Percentiles rank a stretch among this genome's conserved stretches.
These are phyloP conservation scores for Lathyrus aphaca DNA, from an alignment of 306 rosid species.

Conservation along the genomic window DNA sequence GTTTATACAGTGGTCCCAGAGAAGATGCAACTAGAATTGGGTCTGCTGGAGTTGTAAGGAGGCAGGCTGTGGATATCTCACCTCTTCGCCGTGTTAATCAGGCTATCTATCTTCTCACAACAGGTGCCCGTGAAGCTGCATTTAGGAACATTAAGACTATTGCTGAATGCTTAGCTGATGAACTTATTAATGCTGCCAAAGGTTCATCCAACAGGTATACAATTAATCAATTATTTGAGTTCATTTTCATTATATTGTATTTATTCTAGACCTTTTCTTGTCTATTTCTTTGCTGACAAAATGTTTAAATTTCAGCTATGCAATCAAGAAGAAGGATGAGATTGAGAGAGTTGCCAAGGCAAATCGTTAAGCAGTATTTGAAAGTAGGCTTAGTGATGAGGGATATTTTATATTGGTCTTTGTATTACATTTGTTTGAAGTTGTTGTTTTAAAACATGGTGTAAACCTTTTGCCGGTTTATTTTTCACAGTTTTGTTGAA, in stretches of 20 bases:
- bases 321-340: conserved; percentile 41
- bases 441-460: conserved; percentile 10
- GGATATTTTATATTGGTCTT: conserved; percentile 8
- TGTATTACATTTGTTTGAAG: neutral
- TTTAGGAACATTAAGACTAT: conserved; percentile 68
- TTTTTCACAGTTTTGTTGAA: neutral
- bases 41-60: conserved; percentile 71
- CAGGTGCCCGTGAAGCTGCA: conserved; percentile 74
- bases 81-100: conserved; percentile 61
- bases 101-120: conserved; percentile 65
- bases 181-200: conserved; percentile 69
- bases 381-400: conserved; percentile 6
- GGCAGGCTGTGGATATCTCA: conserved; percentile 49
- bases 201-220: conserved; percentile 70
- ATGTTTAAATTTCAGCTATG: conserved; percentile 32
- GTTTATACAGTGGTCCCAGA: conserved; percentile 56
- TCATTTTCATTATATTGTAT: neutral
- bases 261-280: too few species aligned
- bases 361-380: conserved; percentile 29
- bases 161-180: conserved; percentile 74
- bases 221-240: neutral
- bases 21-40: conserved; percentile 76
- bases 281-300: neutral
- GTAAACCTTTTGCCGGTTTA: conserved; percentile 9
- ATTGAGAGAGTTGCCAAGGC: conserved; percentile 43